Base-by-base conservation (phyloP, 495 filamentous ascomycete genomes). In the Jackrogersella multiformis region DNA sequence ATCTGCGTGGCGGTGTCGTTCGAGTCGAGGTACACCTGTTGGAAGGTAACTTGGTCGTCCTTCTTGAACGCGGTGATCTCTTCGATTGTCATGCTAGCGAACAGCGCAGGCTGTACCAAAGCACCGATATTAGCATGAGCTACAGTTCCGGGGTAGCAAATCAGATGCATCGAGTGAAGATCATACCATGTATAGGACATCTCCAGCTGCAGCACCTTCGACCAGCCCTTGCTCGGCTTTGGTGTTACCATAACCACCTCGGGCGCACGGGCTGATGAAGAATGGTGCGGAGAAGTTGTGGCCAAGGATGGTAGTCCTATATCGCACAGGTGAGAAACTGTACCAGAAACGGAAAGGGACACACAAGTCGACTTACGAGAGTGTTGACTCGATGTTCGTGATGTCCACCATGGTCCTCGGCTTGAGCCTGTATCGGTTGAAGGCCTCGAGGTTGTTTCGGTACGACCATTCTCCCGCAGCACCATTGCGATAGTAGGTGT, bases 231-330 rank as follows among this genome's bases (percentile, higher is more conserved):
- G 57, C 61, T 82, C 80, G 0, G 56, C 78, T 6, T 73, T 62
- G 6, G 56, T 55, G 59, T 78, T 70, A 4, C 74, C 79, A 36
- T 78, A 77, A 1, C 66, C 74, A 4, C 70, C 80, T 12, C 71
- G 67, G 23, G 80, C 73, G 7, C 66, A 69, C 0, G 80, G 80
- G 24, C 71, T 73, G 44, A 82, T 80, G 68, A 79, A 82, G 65
- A 82, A 79, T 8, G 80, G 79, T 3, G 77, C 73, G 6, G 72
- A 70, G 61, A 81, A 80, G 63, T 78, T 74, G 60, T 81, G 57
- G 10, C 77, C 77, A 1, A 80, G 59, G 28, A 80, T 76, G 4
- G 72, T 71, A 15, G 76, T 78, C n/a, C 73, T 77, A 44, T 35
- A 16, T 46, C 26, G 48, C 13, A 6, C 4, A 32, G 16, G 34